These are phyloP conservation scores for Zanthoxylum bungeanum DNA, from an alignment of 345 rosid species.

Conservation along the genomic window DNA sequence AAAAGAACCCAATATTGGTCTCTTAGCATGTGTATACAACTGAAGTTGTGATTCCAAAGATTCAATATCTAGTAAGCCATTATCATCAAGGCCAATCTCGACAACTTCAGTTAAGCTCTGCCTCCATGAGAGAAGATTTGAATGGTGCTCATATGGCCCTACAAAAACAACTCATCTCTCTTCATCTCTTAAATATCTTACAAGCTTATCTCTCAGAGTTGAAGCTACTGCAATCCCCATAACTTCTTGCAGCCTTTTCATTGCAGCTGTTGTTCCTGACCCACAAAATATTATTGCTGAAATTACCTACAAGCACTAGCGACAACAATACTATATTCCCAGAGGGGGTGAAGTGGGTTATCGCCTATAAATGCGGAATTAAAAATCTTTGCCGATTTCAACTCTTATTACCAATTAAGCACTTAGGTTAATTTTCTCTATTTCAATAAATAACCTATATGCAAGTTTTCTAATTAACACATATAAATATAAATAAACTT, in stretches of 20 bases:
- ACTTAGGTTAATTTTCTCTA: too few species aligned
- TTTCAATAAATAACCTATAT: too few species aligned
- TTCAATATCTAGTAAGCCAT: constrained; percentile 37
- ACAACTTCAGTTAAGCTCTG: constrained; percentile 58
- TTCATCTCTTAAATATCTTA: constrained; percentile 27
- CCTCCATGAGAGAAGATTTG: constrained; percentile 62
- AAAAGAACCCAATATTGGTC: constrained; percentile 56
- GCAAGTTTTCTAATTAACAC: too few species aligned
- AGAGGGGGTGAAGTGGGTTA: too few species aligned
- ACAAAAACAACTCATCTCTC: constrained; percentile 56
- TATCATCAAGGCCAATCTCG: constrained; percentile 40
- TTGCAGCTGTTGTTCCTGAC: constrained; percentile 49
- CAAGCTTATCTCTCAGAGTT: constrained; percentile 28
- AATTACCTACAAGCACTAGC: too few species aligned
- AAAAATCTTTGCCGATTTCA: too few species aligned
- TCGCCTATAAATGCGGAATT: too few species aligned
- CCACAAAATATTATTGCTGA: constrained; percentile 57
- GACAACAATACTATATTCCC: too few species aligned
- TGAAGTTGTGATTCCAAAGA: constrained; percentile 26
- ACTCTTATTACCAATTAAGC: too few species aligned
- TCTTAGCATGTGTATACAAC: constrained; percentile 17
- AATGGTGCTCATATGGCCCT: constrained; percentile 68
- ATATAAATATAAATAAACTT: too few species aligned
- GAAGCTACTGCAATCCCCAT: constrained; percentile 56
- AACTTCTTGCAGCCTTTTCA: constrained; percentile 57